Conservation (phyloP, 2,329 filamentous ascomycete genomes). For the Leptographium procerum region DNA sequence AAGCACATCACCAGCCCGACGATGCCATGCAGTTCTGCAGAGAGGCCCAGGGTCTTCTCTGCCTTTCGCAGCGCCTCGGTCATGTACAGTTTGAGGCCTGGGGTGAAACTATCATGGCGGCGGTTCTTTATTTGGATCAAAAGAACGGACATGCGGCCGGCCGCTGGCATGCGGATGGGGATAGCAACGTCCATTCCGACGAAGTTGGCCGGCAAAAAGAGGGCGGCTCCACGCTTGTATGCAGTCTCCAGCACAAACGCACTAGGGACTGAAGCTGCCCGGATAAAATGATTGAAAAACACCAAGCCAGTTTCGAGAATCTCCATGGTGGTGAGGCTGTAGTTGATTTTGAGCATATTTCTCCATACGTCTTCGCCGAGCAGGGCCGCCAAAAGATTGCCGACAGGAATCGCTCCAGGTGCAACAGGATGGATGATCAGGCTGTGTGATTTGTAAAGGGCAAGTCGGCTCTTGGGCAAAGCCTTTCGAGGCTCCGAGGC, state of each 20-base stretch:
- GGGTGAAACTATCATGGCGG: not conserved
- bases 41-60: not conserved
- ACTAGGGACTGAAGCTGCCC: not conserved
- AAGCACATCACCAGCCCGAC: slow-evolving; percentile 3
- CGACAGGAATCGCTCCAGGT: not conserved
- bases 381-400: not conserved
- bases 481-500: not conserved
- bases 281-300: slow-evolving; percentile 3
- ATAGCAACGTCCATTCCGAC: slow-evolving; percentile 3
- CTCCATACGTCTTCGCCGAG: not conserved
- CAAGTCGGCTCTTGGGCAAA: not conserved
- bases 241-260: not conserved
- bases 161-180: not conserved
- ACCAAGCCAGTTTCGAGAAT: not conserved
- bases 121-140: slow-evolving; percentile 1
- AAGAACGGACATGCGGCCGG: not conserved
- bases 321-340: not conserved
- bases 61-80: not conserved
- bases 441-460: not conserved
- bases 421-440: not conserved
- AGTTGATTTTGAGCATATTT: not conserved
- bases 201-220: slow-evolving; percentile 2
- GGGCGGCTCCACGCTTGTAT: slow-evolving; percentile 1
- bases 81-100: slow-evolving; percentile 1
- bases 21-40: not conserved